phyloP scores from a whole-genome alignment of 352 stramenopile genomes.

The Aphanomyces cochlioides region DNA sequence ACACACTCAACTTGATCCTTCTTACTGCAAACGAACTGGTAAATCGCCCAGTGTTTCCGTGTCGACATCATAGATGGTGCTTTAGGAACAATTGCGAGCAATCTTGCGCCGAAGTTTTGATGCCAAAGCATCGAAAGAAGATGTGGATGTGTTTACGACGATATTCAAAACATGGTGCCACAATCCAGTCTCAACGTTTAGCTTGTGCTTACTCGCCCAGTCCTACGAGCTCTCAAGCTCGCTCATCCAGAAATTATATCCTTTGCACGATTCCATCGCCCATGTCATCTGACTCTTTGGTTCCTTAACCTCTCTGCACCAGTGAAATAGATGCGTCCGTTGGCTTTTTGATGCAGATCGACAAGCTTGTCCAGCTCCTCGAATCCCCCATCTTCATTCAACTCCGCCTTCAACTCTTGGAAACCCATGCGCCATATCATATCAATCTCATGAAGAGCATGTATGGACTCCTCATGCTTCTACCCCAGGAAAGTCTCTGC shows the following conservation, averaged over 20 bases:
- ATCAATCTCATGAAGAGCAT: slow-evolving; percentile 95
- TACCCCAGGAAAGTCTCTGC: slow-evolving; percentile 80
- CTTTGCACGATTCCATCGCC: slow-evolving; percentile 33
- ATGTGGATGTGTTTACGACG: slow-evolving; percentile 78
- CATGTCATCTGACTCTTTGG: slow-evolving; percentile 18
- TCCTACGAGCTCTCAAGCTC: slow-evolving; percentile 96
- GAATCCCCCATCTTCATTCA: slow-evolving; percentile 99
- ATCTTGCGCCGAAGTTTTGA: slow-evolving; percentile 80
- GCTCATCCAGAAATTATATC: slow-evolving; percentile 95
- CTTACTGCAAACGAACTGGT: slow-evolving; percentile 97
- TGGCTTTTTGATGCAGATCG: slow-evolving; percentile 98
- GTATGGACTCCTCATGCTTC: slow-evolving; percentile 96
- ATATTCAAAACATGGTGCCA: slow-evolving; percentile 95
- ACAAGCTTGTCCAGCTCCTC: slow-evolving; percentile 99
- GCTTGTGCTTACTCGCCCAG: slow-evolving; percentile 96
- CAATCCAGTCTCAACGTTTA: slow-evolving; percentile 96
- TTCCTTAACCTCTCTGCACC: slow-evolving; percentile 40
- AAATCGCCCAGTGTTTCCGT: neutral
- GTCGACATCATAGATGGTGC: neutral
- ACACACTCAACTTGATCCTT: slow-evolving; percentile 99
- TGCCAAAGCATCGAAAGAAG: slow-evolving; percentile 56
- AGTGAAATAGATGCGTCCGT: slow-evolving; percentile 96
- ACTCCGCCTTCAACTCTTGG: slow-evolving; percentile 96
- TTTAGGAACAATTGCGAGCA: slow-evolving; percentile 62
- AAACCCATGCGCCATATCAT: slow-evolving; percentile 94